Evolutionary conservation across 768 basidiomycete species (phyloP), one percentile per base, ranked within the genome.

Genomic region (Floccularia luteovirens): DNA sequence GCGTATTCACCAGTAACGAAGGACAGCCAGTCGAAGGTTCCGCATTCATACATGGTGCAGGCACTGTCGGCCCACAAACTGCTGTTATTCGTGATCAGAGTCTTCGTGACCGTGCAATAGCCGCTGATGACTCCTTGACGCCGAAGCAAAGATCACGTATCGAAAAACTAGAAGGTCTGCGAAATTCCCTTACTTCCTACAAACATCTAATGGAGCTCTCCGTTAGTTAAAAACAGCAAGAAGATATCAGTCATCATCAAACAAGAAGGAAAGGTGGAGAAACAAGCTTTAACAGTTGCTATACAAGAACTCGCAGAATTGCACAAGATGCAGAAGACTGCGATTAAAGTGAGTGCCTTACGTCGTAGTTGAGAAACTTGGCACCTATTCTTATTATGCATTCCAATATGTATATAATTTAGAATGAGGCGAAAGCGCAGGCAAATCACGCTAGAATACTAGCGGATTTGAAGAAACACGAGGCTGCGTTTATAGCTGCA

Each of bases 181-280:
- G 22, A 11, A 20, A 35, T 30, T 3, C 17, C 24, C 24, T 12
- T n/a, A 22, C 24, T 2, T 22, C 28, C 20, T 5, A 17, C n/a
- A 10, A 41, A 34, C 4, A 12, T 23, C 43, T 2, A 48, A 24
- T 34, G 11, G 27, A 36, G 19, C 27, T 41, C 14, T 22, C 24
- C 16, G 27, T 14, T 41, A 85, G 82, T 58, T 37, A 75, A 71
- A 48, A 75, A 84, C 34, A 70, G 72, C 5, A 77, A 73, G 49
- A 67, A 63, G 27, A 60, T 89, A 24, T 74, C 79, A 5, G 88
- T 77, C 53, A 72, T 90, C 24, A 75, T 90, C 50, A 79, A 74
- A 57, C 58, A 66, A 1, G 88, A 88, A 57, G 81, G 70, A 1
- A 79, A 77, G 51, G 66, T 73, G 1, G 85, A 89, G 58, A 77